Conservation (phyloP, 352 stramenopile species). For the Phytophthora citricola region DNA sequence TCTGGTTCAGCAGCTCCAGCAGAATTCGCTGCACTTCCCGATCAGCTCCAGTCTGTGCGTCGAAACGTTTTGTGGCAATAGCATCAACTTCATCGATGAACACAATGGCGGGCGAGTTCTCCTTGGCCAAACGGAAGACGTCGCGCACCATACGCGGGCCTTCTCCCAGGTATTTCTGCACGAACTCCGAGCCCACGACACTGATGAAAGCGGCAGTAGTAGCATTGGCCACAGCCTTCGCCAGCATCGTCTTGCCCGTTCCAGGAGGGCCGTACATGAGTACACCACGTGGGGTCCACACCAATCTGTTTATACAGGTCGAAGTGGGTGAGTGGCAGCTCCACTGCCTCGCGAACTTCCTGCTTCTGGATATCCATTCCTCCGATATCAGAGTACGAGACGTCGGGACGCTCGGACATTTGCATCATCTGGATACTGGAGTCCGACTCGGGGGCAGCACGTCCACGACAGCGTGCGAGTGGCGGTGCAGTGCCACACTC, state of each 20-base stretch:
- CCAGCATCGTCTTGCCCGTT: conserved; percentile 99
- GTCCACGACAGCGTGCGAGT: conserved; percentile 99
- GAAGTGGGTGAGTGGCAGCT: conserved; percentile 99
- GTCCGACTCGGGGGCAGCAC: conserved; percentile 98
- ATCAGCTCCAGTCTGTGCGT: conserved; percentile 98
- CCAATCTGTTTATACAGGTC: conserved; percentile 99
- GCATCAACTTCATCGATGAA: conserved; percentile 99
- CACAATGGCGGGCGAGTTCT: conserved; percentile 99
- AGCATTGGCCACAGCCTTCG: conserved; percentile 99
- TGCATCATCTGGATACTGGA: conserved; percentile 99
- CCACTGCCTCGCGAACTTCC: conserved; percentile 98
- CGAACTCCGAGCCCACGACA: conserved; percentile 98
- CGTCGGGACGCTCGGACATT: conserved; percentile 99
- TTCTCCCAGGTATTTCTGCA: conserved; percentile 99
- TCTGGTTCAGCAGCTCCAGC: conserved; percentile 99
- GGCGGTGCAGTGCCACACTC: conserved; percentile 97
- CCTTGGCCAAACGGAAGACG: conserved; percentile 99
- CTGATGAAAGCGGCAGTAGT: conserved; percentile 99
- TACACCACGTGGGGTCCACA: conserved; percentile 99
- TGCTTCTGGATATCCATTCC: conserved; percentile 99
- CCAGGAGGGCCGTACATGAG: conserved; percentile 97
- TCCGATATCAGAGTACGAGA: conserved; percentile 97
- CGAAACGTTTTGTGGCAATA: conserved; percentile 99
- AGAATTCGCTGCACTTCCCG: conserved; percentile 98
- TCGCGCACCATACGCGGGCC: conserved; percentile 99